phyloP scores from a whole-genome alignment of 331 rosid species.

The Saraca asoca region DNA sequence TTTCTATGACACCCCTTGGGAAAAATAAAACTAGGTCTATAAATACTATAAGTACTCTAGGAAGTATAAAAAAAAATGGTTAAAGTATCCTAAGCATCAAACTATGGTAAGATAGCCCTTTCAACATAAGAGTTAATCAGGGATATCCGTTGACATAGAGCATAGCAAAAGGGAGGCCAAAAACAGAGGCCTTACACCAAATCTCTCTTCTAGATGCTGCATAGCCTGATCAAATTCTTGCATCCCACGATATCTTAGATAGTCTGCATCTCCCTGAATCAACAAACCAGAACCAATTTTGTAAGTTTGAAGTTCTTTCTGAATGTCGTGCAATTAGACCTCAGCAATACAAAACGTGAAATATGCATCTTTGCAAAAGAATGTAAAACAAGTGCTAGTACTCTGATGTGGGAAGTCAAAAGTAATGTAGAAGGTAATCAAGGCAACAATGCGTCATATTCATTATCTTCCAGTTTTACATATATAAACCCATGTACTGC shows the following conservation, averaged over 20 bases:
- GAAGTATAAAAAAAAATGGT: constrained; percentile 3
- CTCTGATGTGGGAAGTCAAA: not conserved
- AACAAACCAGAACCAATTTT: constrained; percentile 27
- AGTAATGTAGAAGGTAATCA: too few species aligned
- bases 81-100: not conserved
- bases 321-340: not conserved
- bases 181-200: constrained; percentile 61
- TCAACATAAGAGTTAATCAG: constrained; percentile 8
- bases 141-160: constrained; percentile 19
- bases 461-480: too few species aligned
- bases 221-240: constrained; percentile 96
- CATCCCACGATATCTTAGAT: constrained; percentile 81
- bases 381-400: not conserved
- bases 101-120: not conserved
- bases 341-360: not conserved
- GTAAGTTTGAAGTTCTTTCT: not conserved
- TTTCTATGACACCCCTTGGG: constrained; percentile 14
- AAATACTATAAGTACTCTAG: constrained; percentile 3
- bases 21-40: constrained; percentile 2
- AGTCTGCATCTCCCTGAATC: constrained; percentile 80
- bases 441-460: too few species aligned
- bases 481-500: too few species aligned
- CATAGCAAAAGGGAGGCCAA: not conserved
- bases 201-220: constrained; percentile 92
- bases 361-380: constrained; percentile 4